Evolutionary conservation across 2,329 filamentous ascomycete genomes (phyloP).

Genomic region (Coleophoma crateriformis): DNA sequence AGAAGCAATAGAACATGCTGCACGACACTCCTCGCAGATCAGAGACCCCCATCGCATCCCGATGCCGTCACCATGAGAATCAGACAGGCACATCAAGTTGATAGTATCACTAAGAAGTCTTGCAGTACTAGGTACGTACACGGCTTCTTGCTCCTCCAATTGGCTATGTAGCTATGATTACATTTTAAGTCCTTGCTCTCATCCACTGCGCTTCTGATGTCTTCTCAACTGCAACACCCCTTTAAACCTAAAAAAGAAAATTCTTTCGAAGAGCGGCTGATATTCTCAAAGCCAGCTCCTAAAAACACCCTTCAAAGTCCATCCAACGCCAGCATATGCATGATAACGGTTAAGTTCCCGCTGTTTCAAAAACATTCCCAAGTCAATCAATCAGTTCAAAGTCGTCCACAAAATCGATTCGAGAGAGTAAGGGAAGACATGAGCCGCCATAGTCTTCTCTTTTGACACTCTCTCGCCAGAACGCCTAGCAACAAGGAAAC

Average conservation of each 20-base stretch:
- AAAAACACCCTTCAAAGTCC: background rate
- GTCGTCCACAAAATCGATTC: no score
- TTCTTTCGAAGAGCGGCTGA: background rate
- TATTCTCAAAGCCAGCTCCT: slow-evolving; percentile 1
- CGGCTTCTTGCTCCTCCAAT: background rate
- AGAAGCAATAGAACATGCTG: no score
- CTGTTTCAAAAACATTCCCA: background rate
- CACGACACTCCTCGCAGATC: no score
- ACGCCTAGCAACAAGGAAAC: background rate
- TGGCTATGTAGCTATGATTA: slow-evolving; percentile 2
- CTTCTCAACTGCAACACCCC: background rate
- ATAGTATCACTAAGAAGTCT: no score
- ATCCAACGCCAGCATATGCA: background rate
- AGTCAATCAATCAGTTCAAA: no score
- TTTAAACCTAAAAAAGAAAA: background rate
- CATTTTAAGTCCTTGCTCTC: background rate
- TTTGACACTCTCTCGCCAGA: background rate
- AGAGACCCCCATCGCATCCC: no score
- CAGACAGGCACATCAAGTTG: no score
- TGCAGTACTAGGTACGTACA: no score
- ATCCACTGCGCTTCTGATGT: background rate
- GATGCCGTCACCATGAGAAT: no score
- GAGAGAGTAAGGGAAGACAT: no score
- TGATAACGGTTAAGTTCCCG: background rate
- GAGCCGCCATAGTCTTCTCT: background rate